phyloP scores from a whole-genome alignment of 768 basidiomycete species.

The Naganishia vaughanmartiniae region DNA sequence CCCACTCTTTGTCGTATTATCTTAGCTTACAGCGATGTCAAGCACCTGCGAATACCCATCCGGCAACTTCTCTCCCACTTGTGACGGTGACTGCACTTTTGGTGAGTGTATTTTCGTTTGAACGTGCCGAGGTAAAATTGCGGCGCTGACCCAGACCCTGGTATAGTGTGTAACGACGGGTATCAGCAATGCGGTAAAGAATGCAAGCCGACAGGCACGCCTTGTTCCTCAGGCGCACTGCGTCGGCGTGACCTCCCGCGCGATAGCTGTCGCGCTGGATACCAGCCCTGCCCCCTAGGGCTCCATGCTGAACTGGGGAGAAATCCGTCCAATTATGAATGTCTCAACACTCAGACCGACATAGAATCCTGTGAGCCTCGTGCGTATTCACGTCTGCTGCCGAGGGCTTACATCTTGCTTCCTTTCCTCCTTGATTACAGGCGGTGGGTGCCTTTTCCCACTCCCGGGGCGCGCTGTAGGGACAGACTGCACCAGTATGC shows the following conservation, averaged over 20 bases:
- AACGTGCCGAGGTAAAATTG: neutral
- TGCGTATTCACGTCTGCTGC: neutral
- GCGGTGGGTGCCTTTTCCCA: constrained; percentile 1
- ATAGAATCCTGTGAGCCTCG: constrained; percentile 6
- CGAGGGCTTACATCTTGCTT: neutral
- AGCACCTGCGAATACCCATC: constrained; percentile 1
- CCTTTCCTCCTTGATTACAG: neutral
- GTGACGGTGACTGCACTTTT: neutral
- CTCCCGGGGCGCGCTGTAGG: neutral
- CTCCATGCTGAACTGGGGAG: neutral
- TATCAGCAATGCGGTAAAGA: neutral
- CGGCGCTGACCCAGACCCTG: neutral
- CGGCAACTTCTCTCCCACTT: neutral
- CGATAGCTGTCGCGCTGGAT: neutral
- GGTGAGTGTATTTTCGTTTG: neutral
- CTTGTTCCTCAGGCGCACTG: neutral
- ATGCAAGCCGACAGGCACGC: too few relatives aligned
- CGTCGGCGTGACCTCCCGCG: neutral
- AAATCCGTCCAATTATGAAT: neutral
- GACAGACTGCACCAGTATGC: neutral
- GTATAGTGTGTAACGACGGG: neutral
- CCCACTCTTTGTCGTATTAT: neutral
- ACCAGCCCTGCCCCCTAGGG: neutral
- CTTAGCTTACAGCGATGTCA: neutral
- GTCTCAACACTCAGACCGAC: neutral